These are phyloP conservation scores for Ensete ventricosum DNA, from an alignment of 176 grass and related monocot genomes.

Conservation along the genomic window DNA sequence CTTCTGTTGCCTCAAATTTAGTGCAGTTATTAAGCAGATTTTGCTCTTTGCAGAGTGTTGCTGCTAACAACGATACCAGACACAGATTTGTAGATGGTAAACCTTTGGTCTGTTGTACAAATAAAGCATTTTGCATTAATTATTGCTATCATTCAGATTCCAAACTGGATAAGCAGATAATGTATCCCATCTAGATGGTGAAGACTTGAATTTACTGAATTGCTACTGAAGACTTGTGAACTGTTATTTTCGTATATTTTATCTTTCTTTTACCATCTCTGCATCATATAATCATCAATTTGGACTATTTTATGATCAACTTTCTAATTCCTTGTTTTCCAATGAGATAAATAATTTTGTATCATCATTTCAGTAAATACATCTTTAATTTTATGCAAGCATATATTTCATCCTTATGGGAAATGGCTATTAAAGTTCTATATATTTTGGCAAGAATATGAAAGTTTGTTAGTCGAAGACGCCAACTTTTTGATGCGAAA, in stretches of 20 bases:
- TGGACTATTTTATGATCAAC: not conserved
- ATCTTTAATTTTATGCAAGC: not conserved
- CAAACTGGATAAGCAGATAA: not conserved
- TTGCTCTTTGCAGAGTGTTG: slow-evolving; percentile 11
- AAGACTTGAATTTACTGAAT: not conserved
- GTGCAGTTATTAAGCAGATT: not conserved
- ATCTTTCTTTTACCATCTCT: not conserved
- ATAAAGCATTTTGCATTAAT: not conserved
- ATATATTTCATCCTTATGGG: not conserved
- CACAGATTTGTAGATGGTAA: slow-evolving; percentile 20
- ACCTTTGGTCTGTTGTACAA: not conserved
- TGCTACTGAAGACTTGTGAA: not conserved
- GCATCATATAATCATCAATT: not conserved
- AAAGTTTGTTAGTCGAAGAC: not conserved
- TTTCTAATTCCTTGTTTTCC: not conserved
- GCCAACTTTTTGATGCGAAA: not conserved
- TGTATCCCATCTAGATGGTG: not conserved
- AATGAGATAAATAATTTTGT: not conserved
- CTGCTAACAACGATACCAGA: slow-evolving; percentile 15
- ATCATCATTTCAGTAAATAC: not conserved
- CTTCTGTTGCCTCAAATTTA: not conserved
- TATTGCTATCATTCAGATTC: not conserved
- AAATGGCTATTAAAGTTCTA: not conserved
- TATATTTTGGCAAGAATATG: not conserved
- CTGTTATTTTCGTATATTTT: not conserved